Conservation (phyloP, 768 basidiomycete species). For the Tricholoma flavovirens region DNA sequence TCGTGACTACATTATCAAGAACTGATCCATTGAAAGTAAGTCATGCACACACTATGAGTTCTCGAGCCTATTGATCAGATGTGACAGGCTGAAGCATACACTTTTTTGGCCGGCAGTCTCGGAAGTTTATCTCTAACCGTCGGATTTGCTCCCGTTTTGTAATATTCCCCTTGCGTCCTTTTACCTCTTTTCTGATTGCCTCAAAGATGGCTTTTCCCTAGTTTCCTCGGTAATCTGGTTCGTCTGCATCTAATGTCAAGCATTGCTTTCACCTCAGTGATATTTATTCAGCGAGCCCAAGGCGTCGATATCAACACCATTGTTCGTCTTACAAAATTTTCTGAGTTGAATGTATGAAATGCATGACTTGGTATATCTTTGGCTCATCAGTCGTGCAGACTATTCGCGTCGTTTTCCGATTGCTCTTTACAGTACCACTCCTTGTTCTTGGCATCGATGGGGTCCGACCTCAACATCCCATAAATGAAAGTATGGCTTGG, state of each 20-base stretch:
- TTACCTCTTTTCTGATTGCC: constrained; percentile 11
- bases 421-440: constrained; percentile 62
- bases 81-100: constrained; percentile 60
- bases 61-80: constrained; percentile 3
- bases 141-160: constrained; percentile 71
- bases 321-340: constrained; percentile 71
- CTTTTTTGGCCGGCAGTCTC: constrained; percentile 62
- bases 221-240: constrained; percentile 58
- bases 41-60: constrained; percentile 6
- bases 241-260: constrained; percentile 13
- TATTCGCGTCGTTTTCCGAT: constrained; percentile 68
- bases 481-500: constrained; percentile 57
- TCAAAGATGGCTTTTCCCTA: constrained; percentile 59
- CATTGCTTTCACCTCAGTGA: not conserved
- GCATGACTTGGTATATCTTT: not conserved
- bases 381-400: constrained; percentile 32
- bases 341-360: constrained; percentile 69
- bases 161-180: constrained; percentile 15
- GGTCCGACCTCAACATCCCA: constrained; percentile 48
- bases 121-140: constrained; percentile 67
- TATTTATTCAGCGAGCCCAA: constrained; percentile 42
- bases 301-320: constrained; percentile 62
- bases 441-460: constrained; percentile 69
- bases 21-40: constrained; percentile 52
- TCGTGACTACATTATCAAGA: constrained; percentile 61